phyloP scores from a whole-genome alignment of 495 filamentous ascomycete genomes.

The Neurospora africana region DNA sequence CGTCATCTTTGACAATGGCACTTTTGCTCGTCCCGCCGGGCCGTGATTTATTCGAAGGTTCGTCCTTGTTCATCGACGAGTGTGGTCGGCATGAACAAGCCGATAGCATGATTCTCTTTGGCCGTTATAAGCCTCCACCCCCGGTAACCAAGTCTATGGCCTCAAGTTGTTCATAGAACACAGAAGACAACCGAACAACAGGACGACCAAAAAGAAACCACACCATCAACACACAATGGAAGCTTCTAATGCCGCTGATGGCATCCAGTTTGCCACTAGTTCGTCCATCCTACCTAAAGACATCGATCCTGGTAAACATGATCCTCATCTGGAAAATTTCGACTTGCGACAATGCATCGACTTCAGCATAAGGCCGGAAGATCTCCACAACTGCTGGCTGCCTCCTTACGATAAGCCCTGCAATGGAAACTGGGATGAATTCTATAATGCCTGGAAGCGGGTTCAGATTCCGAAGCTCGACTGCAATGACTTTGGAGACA shows the following conservation, averaged over 20 bases:
- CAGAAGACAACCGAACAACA: neutral
- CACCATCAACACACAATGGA: neutral
- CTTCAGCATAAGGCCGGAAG: neutral
- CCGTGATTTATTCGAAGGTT: neutral
- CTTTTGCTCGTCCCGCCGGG: neutral
- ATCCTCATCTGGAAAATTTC: neutral
- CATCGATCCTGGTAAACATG: neutral
- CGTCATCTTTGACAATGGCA: neutral
- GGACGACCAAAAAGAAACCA: neutral
- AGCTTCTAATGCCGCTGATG: neutral
- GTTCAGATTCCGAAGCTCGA: neutral
- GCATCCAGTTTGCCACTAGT: neutral
- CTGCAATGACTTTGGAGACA: neutral
- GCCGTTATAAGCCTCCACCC: neutral
- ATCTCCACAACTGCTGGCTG: neutral
- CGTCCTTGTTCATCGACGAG: neutral
- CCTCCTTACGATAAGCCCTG: neutral
- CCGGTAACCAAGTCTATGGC: neutral
- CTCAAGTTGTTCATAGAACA: neutral
- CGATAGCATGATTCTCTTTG: neutral
- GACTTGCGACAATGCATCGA: neutral
- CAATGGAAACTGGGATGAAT: neutral
- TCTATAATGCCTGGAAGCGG: neutral
- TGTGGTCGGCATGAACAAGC: neutral
- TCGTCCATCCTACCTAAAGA: neutral